Evolutionary conservation across 192 early-diverging fungal genomes (phyloP).

Genomic region (Umbelopsis ramanniana): DNA sequence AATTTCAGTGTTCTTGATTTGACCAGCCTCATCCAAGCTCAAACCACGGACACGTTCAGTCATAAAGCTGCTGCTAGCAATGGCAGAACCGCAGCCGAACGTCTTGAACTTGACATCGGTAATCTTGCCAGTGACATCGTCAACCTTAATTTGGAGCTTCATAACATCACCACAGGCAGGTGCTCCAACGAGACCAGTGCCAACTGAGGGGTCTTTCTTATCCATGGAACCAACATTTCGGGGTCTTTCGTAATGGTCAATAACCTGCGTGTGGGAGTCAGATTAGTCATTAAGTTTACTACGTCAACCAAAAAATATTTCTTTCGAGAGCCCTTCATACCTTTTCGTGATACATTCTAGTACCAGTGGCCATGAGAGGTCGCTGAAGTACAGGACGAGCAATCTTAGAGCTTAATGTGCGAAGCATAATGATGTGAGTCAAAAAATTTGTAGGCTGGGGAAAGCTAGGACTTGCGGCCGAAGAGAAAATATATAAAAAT

Average conservation of each 20-base stretch:
- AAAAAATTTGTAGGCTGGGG: conserved; percentile 10
- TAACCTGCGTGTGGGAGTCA: conserved; percentile 68
- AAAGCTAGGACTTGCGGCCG: background rate
- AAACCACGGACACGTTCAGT: conserved; percentile 96
- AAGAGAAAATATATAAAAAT: background rate
- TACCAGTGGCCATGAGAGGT: conserved; percentile 21
- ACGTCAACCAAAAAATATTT: background rate
- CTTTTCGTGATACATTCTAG: conserved; percentile 38
- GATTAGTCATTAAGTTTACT: background rate
- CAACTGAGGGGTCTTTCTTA: conserved; percentile 87
- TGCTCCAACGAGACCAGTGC: conserved; percentile 94
- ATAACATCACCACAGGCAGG: conserved; percentile 91
- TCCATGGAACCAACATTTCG: conserved; percentile 95
- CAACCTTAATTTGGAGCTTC: conserved; percentile 96
- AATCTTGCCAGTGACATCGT: conserved; percentile 89
- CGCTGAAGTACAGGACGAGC: conserved; percentile 16
- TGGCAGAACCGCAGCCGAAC: conserved; percentile 97
- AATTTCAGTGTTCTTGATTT: conserved; percentile 97
- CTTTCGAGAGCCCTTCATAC: background rate
- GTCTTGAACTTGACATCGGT: conserved; percentile 98
- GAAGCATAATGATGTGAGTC: conserved; percentile 13
- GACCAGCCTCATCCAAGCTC: conserved; percentile 86
- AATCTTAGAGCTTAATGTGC: conserved; percentile 6
- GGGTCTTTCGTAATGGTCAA: conserved; percentile 97
- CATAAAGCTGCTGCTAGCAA: conserved; percentile 89